A percentile compares a stretch with the other conserved stretches of the same genome.
Conservation (phyloP, 1,284 basidiomycete species). For the Ganoderma sinense region DNA sequence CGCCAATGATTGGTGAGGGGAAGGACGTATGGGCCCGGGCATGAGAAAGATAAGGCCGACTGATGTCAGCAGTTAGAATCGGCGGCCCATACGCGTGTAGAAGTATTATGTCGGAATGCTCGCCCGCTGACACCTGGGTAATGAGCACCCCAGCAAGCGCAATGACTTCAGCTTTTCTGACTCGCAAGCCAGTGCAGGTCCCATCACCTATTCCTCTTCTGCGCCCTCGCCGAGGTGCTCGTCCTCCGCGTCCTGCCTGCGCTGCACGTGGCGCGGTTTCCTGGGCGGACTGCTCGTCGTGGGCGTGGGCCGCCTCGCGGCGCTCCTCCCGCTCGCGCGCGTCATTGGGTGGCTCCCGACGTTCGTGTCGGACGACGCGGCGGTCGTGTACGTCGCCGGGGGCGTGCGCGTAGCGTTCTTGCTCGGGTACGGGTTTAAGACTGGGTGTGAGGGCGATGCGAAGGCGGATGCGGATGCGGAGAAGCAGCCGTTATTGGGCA, state of each 20-base stretch:
- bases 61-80: conserved; percentile 17
- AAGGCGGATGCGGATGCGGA: too few species aligned
- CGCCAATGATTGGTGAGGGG: too few species aligned
- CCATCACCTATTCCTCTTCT: conserved; percentile 60
- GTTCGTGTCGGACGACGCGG: conserved; percentile 55
- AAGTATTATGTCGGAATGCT: conserved; percentile 26
- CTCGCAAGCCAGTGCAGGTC: too few species aligned
- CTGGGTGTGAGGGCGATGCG: too few species aligned
- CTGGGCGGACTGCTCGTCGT: conserved; percentile 54
- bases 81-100: not conserved
- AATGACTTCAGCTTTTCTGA: too few species aligned
- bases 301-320: conserved; percentile 55
- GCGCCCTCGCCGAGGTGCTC: conserved; percentile 58
- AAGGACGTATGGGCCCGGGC: conserved; percentile 59
- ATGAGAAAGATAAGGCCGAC: conserved; percentile 65
- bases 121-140: conserved; percentile 80
- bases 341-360: conserved; percentile 45
- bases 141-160: too few species aligned
- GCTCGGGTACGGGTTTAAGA: conserved; percentile 43
- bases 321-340: conserved; percentile 53
- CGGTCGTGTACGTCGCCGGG: conserved; percentile 60
- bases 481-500: too few species aligned
- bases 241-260: conserved; percentile 51
- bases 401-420: conserved; percentile 49
- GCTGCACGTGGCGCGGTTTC: conserved; percentile 51